Base-by-base conservation (phyloP, 129 eudicot species). In the Pseudognaphalium luteoalbum region DNA sequence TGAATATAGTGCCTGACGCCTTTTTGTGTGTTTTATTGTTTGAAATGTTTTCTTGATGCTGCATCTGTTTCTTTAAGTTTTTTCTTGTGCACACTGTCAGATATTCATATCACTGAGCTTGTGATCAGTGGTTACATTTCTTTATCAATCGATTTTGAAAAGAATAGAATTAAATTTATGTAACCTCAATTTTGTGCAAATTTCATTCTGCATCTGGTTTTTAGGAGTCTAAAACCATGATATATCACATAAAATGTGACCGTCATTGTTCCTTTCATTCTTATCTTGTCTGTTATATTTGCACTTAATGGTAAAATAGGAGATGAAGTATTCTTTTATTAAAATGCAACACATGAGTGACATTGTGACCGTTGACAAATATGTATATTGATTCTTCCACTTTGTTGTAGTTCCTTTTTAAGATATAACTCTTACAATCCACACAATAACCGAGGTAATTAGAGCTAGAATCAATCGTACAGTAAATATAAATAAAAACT, bases 171-270 rank as follows among this genome's bases (percentile, higher is more conserved):
- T 76, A 44, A 78, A 47, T 70, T 42, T 2, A 42, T 69, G 28
- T n/a, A 10, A 69, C 47, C 21, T 75, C 14, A 42, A 29, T 42
- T 30, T 17, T 41, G 68, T 78, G 81, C 61, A 39, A 10, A 69
- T n/a, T 44, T 69, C 81, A 17, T 77, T 78, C 42, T 70, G 82
- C 52, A 42, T 70, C 61, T 70, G 76, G 76, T 42, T 17, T 70
- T 70, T 30, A 60, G n/a, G 33, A 69, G 30, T 50, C 62, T 29
- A 78, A 39, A 77, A 29, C 35, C 81, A 39, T 44, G 32, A 78
- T 14, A 35, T n/a, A 66, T 66, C 57, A 32, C 22, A 35, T 65
- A 25, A 25, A 47, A 32, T 54, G 58, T 51, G 50, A n/a, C 56
- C 76, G n/a, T 71, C 66, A 22, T 52, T 33, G 44, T 62, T 30